A percentile compares a stretch with the other conserved stretches of the same genome.
Evolutionary conservation across 306 rosid genomes (phyloP).

Genomic region (Delonix regia): DNA sequence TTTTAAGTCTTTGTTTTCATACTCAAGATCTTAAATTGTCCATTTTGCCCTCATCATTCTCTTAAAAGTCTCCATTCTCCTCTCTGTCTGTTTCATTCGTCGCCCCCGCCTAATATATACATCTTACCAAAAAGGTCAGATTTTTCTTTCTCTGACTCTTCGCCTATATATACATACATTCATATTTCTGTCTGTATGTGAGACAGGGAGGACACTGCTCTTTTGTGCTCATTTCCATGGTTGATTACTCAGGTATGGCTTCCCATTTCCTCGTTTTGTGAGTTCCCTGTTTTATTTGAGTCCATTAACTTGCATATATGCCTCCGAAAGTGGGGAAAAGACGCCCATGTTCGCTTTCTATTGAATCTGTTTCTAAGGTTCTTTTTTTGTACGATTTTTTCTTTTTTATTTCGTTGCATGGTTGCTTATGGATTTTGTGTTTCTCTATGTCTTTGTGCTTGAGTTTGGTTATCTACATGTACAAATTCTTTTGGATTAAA

Average conservation of each 20-base stretch:
- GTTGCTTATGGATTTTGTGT: conserved; percentile 23
- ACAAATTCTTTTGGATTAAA: conserved; percentile 5
- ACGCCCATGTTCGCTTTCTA: background rate
- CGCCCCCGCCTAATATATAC: conserved; percentile 23
- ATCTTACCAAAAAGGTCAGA: conserved; percentile 28
- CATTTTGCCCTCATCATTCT: conserved; percentile 27
- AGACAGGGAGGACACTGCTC: conserved; percentile 23
- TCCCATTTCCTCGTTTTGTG: conserved; percentile 11
- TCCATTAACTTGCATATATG: background rate
- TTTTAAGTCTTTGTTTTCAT: background rate
- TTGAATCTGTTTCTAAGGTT: conserved; percentile 27
- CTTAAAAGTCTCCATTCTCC: background rate
- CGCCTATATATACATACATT: background rate
- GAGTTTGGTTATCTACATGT: conserved; percentile 21
- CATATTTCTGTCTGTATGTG: conserved; percentile 25
- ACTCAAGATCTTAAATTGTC: background rate
- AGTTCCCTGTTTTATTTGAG: conserved; percentile 17
- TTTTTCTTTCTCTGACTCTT: conserved; percentile 21
- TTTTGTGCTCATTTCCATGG: conserved; percentile 29
- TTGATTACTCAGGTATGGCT: conserved; percentile 51
- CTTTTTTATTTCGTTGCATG: background rate
- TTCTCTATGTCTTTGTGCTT: background rate
- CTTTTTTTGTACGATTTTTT: background rate
- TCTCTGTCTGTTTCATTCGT: conserved; percentile 32
- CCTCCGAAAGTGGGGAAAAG: background rate